These are phyloP conservation scores for Pseudonitzschia multiseries DNA, from an alignment of 108 stramenopile genomes.

Conservation along the genomic window DNA sequence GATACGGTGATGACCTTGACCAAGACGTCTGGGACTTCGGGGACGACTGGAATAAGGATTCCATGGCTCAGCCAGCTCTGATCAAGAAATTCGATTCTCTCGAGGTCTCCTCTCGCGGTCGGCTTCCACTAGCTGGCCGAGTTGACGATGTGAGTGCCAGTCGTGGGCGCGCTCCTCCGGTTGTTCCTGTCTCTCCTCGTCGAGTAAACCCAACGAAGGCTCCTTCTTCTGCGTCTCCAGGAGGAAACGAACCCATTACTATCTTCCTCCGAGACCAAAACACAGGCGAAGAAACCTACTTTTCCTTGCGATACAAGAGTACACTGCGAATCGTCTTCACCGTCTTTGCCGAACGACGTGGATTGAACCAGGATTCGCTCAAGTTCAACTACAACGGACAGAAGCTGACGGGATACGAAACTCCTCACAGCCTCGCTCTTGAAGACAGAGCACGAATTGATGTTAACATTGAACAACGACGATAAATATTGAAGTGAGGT, in stretches of 20 bases:
- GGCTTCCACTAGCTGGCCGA: slow-evolving; percentile 48
- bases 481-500: not conserved
- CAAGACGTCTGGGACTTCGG: slow-evolving; percentile 66
- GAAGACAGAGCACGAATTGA: slow-evolving; percentile 61
- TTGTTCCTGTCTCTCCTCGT: slow-evolving; percentile 11
- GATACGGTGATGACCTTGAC: slow-evolving; percentile 59
- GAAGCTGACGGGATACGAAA: slow-evolving; percentile 50
- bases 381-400: slow-evolving; percentile 59
- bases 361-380: slow-evolving; percentile 52
- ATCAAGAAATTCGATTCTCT: slow-evolving; percentile 10
- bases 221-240: slow-evolving; percentile 28
- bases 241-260: slow-evolving; percentile 55
- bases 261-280: slow-evolving; percentile 52
- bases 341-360: slow-evolving; percentile 54
- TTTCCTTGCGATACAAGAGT: slow-evolving; percentile 55
- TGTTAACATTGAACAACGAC: slow-evolving; percentile 28
- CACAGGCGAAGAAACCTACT: slow-evolving; percentile 55
- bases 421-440: slow-evolving; percentile 52
- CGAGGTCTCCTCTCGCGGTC: slow-evolving; percentile 29
- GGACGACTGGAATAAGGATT: slow-evolving; percentile 28
- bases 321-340: slow-evolving; percentile 61
- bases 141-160: slow-evolving; percentile 16
- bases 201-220: slow-evolving; percentile 24
- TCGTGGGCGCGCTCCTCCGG: not conserved
- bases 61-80: slow-evolving; percentile 23